Percentiles rank a stretch among this genome's conserved stretches.
Evolutionary conservation across 148 eudicot species (phyloP).

Genomic region (Drosera capensis): DNA sequence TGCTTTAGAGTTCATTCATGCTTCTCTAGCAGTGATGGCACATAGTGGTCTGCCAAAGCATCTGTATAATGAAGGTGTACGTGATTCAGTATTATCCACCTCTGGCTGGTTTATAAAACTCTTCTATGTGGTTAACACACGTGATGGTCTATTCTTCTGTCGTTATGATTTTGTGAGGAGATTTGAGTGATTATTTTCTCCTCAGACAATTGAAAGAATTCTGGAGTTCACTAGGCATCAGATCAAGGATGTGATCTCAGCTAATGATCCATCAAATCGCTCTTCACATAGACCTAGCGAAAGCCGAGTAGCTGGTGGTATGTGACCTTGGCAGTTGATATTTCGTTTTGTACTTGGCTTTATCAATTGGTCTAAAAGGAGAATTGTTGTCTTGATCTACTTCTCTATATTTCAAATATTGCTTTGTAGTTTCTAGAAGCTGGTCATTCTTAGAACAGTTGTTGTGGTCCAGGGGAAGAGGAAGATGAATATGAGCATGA

Average conservation of each 20-base stretch:
- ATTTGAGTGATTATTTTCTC: constrained; percentile 9
- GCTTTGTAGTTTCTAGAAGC: neutral
- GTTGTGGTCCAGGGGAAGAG: constrained; percentile 41
- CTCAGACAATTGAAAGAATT: constrained; percentile 79
- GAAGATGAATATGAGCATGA: constrained; percentile 46
- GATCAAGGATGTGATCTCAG: constrained; percentile 64
- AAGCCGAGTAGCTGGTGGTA: constrained; percentile 60
- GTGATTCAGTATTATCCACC: constrained; percentile 48
- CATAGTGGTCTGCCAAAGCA: constrained; percentile 77
- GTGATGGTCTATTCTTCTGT: too few relatives aligned
- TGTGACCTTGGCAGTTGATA: neutral
- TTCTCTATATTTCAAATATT: too few relatives aligned
- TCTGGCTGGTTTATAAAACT: constrained; percentile 21
- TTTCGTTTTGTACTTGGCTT: neutral
- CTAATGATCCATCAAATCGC: constrained; percentile 85
- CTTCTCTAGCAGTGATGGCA: constrained; percentile 76
- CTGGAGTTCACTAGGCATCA: constrained; percentile 85
- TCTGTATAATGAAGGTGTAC: constrained; percentile 87
- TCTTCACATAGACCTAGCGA: constrained; percentile 77
- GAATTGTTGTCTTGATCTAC: neutral
- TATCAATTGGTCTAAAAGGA: neutral
- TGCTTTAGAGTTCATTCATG: constrained; percentile 46
- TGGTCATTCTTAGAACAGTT: neutral
- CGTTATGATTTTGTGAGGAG: too few relatives aligned
- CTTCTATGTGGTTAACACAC: neutral